Percentiles rank a stretch among this genome's conserved stretches.
phyloP scores from a whole-genome alignment of 768 basidiomycete genomes.

The Ramaria sp. region DNA sequence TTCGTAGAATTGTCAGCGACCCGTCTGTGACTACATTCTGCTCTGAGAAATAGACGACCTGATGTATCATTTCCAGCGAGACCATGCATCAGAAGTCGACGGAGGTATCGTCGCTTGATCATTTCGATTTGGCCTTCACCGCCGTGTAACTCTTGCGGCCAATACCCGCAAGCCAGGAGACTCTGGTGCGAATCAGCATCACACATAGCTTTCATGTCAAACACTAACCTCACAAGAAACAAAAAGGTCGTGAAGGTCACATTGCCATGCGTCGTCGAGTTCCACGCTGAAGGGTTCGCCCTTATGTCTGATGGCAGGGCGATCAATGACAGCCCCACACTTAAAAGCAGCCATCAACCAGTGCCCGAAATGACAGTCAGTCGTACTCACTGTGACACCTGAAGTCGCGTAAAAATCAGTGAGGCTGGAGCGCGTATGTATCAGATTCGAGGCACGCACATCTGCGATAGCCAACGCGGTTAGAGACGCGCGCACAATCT shows the following conservation, averaged over 20 bases:
- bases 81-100: too few species aligned
- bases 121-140: neutral
- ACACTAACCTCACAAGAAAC: slow-evolving; percentile 42
- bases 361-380: neutral
- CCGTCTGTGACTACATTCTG: neutral
- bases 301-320: slow-evolving; percentile 47
- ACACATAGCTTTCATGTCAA: neutral
- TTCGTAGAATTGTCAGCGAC: neutral
- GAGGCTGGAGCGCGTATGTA: neutral
- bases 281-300: slow-evolving; percentile 46
- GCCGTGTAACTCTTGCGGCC: slow-evolving; percentile 29
- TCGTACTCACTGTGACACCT: slow-evolving; percentile 52
- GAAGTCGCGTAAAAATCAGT: neutral
- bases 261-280: slow-evolving; percentile 67
- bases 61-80: too few species aligned
- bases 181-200: slow-evolving; percentile 20
- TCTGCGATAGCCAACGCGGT: slow-evolving; percentile 59
- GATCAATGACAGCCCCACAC: slow-evolving; percentile 45
- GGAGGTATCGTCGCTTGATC: neutral
- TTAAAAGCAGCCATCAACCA: slow-evolving; percentile 19
- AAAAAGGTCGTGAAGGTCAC: slow-evolving; percentile 52
- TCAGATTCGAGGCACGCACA: slow-evolving; percentile 31
- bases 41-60: too few species aligned
- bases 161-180: slow-evolving; percentile 46
- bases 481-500: slow-evolving; percentile 51